Evolutionary conservation across 768 basidiomycete genomes (phyloP).

Genomic region (Ramaria sp.): DNA sequence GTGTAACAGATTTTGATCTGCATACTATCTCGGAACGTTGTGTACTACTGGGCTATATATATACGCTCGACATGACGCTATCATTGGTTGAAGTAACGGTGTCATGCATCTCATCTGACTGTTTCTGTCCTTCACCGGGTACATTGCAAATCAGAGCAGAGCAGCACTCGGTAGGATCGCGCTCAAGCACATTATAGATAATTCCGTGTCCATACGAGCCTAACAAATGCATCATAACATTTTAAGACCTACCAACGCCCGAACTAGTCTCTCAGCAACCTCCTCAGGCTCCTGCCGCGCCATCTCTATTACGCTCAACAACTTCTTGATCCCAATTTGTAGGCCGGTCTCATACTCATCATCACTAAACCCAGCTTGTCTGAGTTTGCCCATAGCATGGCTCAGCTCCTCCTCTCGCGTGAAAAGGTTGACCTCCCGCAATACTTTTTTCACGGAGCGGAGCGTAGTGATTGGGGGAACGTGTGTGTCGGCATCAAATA

Average conservation of each 20-base stretch:
- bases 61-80: too few relatives aligned
- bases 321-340: constrained; percentile 88
- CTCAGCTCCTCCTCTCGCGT: constrained; percentile 39
- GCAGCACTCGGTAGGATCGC: too few relatives aligned
- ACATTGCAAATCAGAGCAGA: too few relatives aligned
- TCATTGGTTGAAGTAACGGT: too few relatives aligned
- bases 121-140: too few relatives aligned
- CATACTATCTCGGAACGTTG: too few relatives aligned
- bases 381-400: constrained; percentile 53
- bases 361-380: constrained; percentile 61
- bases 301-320: constrained; percentile 91
- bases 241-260: constrained; percentile 34
- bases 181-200: too few relatives aligned
- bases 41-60: too few relatives aligned
- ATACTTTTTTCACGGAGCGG: constrained; percentile 58
- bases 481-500: constrained; percentile 79
- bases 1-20: too few relatives aligned
- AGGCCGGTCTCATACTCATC: constrained; percentile 31
- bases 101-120: too few relatives aligned
- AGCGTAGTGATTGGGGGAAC: constrained; percentile 76
- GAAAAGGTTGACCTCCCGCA: constrained; percentile 77
- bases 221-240: background rate
- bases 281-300: constrained; percentile 89
- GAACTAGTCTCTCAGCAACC: constrained; percentile 59
- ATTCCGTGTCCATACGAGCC: too few relatives aligned